A percentile compares a stretch with the other conserved stretches of the same genome.
phyloP scores from a whole-genome alignment of 1,139 yeast species.

The Debaryomycetaceae sp. region DNA sequence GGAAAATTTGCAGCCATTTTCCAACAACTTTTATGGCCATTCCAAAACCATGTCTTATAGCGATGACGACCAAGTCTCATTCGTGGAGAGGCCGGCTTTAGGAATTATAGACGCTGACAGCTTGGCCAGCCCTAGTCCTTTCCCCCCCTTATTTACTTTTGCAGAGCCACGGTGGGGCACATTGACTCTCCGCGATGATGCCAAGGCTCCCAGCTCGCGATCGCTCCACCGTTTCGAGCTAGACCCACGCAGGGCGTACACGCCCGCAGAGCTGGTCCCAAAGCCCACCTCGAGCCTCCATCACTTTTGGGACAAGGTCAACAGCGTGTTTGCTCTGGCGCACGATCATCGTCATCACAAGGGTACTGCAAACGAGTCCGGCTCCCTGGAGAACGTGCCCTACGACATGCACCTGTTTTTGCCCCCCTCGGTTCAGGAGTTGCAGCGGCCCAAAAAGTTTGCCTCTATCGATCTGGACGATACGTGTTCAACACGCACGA shows the following conservation, averaged over 20 bases:
- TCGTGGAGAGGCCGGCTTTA: neutral
- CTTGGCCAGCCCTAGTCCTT: neutral
- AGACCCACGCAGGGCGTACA: no score
- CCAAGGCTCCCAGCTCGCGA: neutral
- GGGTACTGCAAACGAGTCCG: neutral
- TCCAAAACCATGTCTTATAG: neutral
- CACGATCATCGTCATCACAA: neutral
- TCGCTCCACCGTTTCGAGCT: neutral
- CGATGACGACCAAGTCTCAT: neutral
- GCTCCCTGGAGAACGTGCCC: neutral
- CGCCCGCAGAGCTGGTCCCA: no score
- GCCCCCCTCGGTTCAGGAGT: neutral
- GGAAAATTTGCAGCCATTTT: neutral
- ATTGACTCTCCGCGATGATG: neutral
- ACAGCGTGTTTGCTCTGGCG: neutral
- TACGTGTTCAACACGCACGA: neutral
- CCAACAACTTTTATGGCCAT: neutral
- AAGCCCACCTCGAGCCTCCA: no score
- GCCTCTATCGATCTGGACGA: no score
- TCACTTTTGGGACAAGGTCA: neutral
- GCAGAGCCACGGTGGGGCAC: neutral
- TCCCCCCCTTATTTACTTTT: neutral
- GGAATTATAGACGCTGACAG: neutral
- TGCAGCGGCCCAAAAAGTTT: no score
- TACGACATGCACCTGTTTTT: neutral